Base-by-base conservation (phyloP, 192 early-diverging fungal genomes). In the Backusella liffmaniae region DNA sequence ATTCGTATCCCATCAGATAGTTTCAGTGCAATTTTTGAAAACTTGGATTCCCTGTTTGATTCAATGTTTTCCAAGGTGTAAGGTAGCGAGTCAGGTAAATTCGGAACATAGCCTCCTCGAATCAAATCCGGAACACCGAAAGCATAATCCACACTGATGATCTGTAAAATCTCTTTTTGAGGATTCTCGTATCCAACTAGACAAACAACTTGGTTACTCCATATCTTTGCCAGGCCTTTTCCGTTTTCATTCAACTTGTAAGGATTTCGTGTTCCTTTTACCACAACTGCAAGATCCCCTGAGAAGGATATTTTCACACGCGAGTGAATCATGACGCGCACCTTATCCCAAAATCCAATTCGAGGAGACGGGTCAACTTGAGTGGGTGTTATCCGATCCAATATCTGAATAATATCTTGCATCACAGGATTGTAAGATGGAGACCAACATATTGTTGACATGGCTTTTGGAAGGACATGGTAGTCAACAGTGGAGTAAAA, bases 331-430 rank as follows among this genome's bases (percentile, higher is more conserved):
- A 73, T 73, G 0, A 85, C 39, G 8, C 81, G 59, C 6, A 85
- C 49, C 30, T 82, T 82, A 29, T 82, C 78, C 81, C 81, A 82
- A 51, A 80, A 75, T 18, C 84, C 78, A 21, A 82, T 34, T 3
- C 44, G 65, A 12, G 79, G 76, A 7, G 81, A 82, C 1, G 79
- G 84, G 30, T 82, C 81, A 3, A 72, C 66, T 71, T 69, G 69
- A 9, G 68, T 36, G 18, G 79, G 66, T 5, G 77, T 51, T 32
- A 84, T 66, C 16, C 42, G 76, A 36, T 84, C 83, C 12, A 82
- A 36, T 8, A 82, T 66, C 0, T 65, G 71, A 10, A 71, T 44
- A 15, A 82, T 70, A 39, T 85, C 78, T 44, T 76, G 68, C 4
- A 82, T 62, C 4, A 81, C 81, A 1, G 81, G 79, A 23, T 76